Percentiles rank a stretch among this genome's conserved stretches.
These are phyloP conservation scores for Guyanaporus albipodus DNA, from an alignment of 768 basidiomycete species.

Conservation along the genomic window DNA sequence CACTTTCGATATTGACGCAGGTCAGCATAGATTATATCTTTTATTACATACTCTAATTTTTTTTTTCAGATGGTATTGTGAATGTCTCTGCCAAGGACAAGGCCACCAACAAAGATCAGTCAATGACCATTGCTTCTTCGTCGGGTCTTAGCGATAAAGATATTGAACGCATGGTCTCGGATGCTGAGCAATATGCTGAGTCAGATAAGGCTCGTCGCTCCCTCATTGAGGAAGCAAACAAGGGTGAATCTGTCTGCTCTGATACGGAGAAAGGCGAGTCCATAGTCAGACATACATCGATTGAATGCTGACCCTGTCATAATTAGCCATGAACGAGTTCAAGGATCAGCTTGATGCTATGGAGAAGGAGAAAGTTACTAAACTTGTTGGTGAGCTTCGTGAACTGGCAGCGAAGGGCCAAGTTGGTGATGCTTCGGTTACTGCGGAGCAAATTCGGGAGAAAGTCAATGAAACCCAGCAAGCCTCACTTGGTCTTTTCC, in stretches of 20 bases:
- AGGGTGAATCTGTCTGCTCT: conserved; percentile 88
- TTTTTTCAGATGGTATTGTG: conserved; percentile 78
- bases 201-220: conserved; percentile 81
- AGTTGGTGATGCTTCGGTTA: conserved; percentile 74
- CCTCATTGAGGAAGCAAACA: conserved; percentile 95
- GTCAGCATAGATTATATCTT: conserved; percentile 34
- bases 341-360: conserved; percentile 90
- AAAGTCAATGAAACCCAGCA: conserved; percentile 93
- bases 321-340: conserved; percentile 89
- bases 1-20: conserved; percentile 97
- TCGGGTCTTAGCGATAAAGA: conserved; percentile 96
- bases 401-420: conserved; percentile 90
- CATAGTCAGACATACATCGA: too few relatives aligned
- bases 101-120: conserved; percentile 86
- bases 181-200: conserved; percentile 93
- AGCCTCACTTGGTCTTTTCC: conserved; percentile 94
- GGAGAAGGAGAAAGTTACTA: conserved; percentile 92
- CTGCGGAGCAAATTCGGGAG: conserved; percentile 83
- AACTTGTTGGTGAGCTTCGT: conserved; percentile 81
- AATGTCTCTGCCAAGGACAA: conserved; percentile 96
- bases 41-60: not conserved
- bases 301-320: conserved; percentile 3
- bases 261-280: conserved; percentile 91
- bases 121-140: conserved; percentile 96
- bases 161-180: conserved; percentile 94